Evolutionary conservation across 192 early-diverging fungal species (phyloP), one percentile per base, ranked within the genome.

Genomic region (Backusella australiensis): DNA sequence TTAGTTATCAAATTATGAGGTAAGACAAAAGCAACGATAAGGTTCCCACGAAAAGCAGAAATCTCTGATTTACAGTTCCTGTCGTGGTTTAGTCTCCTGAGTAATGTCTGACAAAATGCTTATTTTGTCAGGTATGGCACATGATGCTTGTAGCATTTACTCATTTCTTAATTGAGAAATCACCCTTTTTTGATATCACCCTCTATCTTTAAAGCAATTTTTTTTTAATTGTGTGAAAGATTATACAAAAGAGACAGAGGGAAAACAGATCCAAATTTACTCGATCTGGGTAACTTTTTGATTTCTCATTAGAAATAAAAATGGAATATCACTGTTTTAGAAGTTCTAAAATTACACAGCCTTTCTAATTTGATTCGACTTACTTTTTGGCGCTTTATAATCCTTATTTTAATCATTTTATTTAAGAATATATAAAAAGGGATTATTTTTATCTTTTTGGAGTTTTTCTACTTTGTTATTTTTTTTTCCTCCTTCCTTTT

Each of bases 281-380:
- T 59, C 53, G 53, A 59, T 59, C 53, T 59, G 53, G 53, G 53
- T 59, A 59, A 17, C 17, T 23, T 32, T 32, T 32, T 39, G 38
- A 26, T 26, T 26, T 59, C 56, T 26, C 11, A 59, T 26, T 5
- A 21, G 29, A 63, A 63, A 63, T 26, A 29, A 63, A 63, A 63
- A 63, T 21, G 53, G 2, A 56, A 56, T 56, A 63, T 63, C 56
- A 63, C 56, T 63, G 56, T 63, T 63, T 63, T 63, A 29, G 53
- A 59, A 23, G 17, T 3, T 59, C 9, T 52, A 52, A 52, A 49
- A 49, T 59, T 59, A 59, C 53, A 59, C 53, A 59, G 11, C 53
- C 23, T 29, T 29, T 63, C 56, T 29, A 63, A 63, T 63, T 63
- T 63, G 56, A 63, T 63, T 63, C 56, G 56, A 63, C 11, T 63